Evolutionary conservation across 2,329 filamentous ascomycete genomes (phyloP), one percentile per base, ranked within the genome.

Genomic region (Fusarium veterinarium): DNA sequence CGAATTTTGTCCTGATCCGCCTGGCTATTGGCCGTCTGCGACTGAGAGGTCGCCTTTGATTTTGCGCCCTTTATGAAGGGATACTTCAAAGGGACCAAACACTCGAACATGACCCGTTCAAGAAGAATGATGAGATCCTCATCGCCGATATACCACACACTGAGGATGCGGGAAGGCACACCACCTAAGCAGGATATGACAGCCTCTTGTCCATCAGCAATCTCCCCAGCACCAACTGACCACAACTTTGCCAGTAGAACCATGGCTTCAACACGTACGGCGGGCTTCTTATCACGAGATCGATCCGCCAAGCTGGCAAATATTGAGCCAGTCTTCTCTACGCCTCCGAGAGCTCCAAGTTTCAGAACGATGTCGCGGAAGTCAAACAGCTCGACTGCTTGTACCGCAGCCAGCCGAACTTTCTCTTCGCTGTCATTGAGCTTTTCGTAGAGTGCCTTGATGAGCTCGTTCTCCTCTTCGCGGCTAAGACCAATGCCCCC

Each of bases 191-290:
- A 88, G 14, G 90, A 85, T 17, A 88, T 89, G 25, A 97, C 92
- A 23, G 88, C 85, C 75, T 97, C 94, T 76, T 95, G 92, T 19
- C 93, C 94, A 58, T 92, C 90, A 30, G 93, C 91, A 75, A 99
- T 93, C 76, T 97, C 95, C 23, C 94, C 93, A 23, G 92, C 90
- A 17, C 94, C 95, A 23, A 97, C 95, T n/a, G 94, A 95, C 96
- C 96, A 99, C 33, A 98, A 91, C 69, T 91, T 93, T 16, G 90
- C 93, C 3, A 98, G 85, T 13, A 97, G 86, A 56, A 91, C 92
- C 89, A 97, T 97, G 30, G 94, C 95, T 76, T 95, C 94, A 42
- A 93, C 91, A 64, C 95, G 93, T 16, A 99, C 93, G 45, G 89
- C 86, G 19, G 91, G 89, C 79, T 92, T 95, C 70, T 92, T 92